Evolutionary conservation across 129 eudicot genomes (phyloP).

Genomic region (Flaveria linearis): DNA sequence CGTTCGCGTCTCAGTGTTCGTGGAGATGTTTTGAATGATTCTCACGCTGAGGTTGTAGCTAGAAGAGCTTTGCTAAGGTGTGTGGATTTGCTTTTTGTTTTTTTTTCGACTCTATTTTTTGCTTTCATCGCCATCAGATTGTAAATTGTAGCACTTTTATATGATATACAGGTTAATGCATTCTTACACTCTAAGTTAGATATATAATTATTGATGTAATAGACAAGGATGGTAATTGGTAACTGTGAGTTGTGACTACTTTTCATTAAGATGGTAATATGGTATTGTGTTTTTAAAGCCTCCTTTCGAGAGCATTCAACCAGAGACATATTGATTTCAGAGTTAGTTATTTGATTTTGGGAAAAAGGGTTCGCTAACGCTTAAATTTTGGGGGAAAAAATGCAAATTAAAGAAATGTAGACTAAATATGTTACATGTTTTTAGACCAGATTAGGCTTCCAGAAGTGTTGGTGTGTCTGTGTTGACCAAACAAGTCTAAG

Average conservation of each 20-base stretch:
- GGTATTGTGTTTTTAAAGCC: background rate
- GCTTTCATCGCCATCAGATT: background rate
- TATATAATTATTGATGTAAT: background rate
- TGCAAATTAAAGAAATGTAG: slow-evolving; percentile 6
- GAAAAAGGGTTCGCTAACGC: background rate
- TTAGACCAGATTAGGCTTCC: background rate
- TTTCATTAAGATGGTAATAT: background rate
- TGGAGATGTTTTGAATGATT: slow-evolving; percentile 89
- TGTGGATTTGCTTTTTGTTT: background rate
- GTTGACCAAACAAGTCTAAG: slow-evolving; percentile 17
- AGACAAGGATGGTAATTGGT: background rate
- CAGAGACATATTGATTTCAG: background rate
- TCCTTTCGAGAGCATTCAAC: background rate
- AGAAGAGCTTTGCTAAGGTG: slow-evolving; percentile 89
- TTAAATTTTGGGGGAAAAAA: background rate
- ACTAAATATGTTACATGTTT: background rate
- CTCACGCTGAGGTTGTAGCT: slow-evolving; percentile 92
- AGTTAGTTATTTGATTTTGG: background rate
- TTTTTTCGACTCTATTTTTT: background rate
- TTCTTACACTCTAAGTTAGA: background rate
- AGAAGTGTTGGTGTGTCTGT: background rate
- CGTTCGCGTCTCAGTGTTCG: slow-evolving; percentile 57
- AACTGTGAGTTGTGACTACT: background rate
- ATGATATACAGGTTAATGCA: background rate
- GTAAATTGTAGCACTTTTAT: slow-evolving; percentile 1